These are phyloP conservation scores for Globisporangium paroecandrum DNA, from an alignment of 352 stramenopile species.

Conservation along the genomic window DNA sequence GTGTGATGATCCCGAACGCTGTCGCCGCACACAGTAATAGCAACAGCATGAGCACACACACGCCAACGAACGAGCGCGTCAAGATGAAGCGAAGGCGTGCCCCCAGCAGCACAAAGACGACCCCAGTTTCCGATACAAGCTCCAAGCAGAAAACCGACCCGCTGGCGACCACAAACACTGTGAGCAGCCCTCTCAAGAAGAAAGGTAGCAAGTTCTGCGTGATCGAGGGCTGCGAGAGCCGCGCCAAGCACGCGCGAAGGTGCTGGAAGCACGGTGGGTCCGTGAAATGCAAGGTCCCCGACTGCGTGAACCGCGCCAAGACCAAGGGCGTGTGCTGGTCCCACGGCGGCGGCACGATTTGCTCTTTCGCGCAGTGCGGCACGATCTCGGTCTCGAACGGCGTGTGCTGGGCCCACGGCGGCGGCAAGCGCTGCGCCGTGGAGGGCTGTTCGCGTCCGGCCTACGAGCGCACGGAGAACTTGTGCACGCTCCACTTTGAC, in stretches of 20 bases:
- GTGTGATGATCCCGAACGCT: conserved; percentile 23
- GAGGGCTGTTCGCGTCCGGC: conserved; percentile 30
- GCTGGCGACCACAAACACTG: not conserved
- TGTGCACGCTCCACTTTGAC: conserved; percentile 49
- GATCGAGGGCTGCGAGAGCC: conserved; percentile 45
- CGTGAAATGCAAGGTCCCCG: conserved; percentile 52
- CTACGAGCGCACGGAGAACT: conserved; percentile 51
- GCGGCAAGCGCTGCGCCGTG: conserved; percentile 23
- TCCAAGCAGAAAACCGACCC: not conserved
- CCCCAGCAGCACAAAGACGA: not conserved
- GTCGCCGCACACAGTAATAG: not conserved
- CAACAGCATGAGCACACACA: not conserved
- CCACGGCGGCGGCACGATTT: conserved; percentile 53
- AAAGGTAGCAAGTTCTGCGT: conserved; percentile 61
- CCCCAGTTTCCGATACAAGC: not conserved
- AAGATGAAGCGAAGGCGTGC: conserved; percentile 12
- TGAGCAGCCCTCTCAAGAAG: conserved; percentile 15
- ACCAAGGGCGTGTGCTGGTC: conserved; percentile 63
- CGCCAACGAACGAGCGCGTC: conserved; percentile 8
- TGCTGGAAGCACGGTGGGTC: conserved; percentile 63
- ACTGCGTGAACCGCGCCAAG: conserved; percentile 55
- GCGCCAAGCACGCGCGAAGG: conserved; percentile 45
- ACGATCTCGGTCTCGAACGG: conserved; percentile 59
- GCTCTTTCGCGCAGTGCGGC: conserved; percentile 36
- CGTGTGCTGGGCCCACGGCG: conserved; percentile 42